Percentiles rank a stretch among this genome's conserved stretches.
These are phyloP conservation scores for Dissoconium aciculare DNA, from an alignment of 2,329 filamentous ascomycete genomes.

Conservation along the genomic window DNA sequence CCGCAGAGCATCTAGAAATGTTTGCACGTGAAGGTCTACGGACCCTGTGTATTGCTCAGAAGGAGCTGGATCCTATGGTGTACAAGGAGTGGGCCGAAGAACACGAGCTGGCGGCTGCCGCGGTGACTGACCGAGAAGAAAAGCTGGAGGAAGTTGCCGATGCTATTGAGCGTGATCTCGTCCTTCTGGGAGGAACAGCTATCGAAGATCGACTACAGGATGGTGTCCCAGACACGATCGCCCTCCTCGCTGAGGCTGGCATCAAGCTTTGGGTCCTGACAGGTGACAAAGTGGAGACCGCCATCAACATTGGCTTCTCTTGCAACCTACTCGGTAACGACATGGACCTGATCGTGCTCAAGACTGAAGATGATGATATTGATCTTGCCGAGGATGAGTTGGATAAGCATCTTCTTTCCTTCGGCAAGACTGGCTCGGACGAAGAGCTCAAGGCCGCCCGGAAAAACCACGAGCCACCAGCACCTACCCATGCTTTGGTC, in stretches of 20 bases:
- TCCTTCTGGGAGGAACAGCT: slow-evolving; percentile 78
- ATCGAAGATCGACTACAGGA: slow-evolving; percentile 97
- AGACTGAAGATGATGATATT: slow-evolving; percentile 60
- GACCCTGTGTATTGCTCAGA: slow-evolving; percentile 84
- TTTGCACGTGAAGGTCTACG: slow-evolving; percentile 90
- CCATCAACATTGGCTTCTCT: slow-evolving; percentile 98
- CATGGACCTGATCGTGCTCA: slow-evolving; percentile 89
- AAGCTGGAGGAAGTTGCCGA: slow-evolving; percentile 84
- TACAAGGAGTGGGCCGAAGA: slow-evolving; percentile 74
- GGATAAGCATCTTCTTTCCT: slow-evolving; percentile 55
- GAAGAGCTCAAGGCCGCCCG: slow-evolving; percentile 68
- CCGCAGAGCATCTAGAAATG: slow-evolving; percentile 89
- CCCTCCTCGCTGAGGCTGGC: slow-evolving; percentile 75
- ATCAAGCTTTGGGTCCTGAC: slow-evolving; percentile 98
- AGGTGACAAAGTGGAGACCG: slow-evolving; percentile 96
- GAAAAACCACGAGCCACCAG: slow-evolving; percentile 71
- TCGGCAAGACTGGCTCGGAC: slow-evolving; percentile 69
- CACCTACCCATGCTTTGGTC: slow-evolving; percentile 77
- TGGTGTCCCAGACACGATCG: slow-evolving; percentile 90
- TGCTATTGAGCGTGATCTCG: slow-evolving; percentile 77
- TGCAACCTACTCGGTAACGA: slow-evolving; percentile 95
- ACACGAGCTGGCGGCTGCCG: slow-evolving; percentile 72
- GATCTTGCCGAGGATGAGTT: slow-evolving; percentile 53
- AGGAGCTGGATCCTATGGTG: slow-evolving; percentile 63
- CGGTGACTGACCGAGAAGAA: slow-evolving; percentile 76